Base-by-base conservation (phyloP, 2,329 filamentous ascomycete species). In the Trichoderma arundinaceum region DNA sequence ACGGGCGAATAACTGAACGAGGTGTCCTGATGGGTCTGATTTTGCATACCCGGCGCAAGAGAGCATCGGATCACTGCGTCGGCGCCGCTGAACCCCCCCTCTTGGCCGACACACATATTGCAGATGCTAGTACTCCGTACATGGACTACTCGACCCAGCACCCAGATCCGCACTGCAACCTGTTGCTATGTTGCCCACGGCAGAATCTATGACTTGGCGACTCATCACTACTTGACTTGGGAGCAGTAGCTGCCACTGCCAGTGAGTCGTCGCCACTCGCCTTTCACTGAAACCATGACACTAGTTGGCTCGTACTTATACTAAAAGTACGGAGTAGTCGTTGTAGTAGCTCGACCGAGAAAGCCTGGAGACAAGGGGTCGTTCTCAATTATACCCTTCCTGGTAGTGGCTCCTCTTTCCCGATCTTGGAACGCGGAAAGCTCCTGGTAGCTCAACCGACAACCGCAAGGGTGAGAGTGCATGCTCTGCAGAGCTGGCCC, bases 41-140 rank as follows among this genome's bases (percentile, higher is more conserved):
- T 64, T 52, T 57, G 53, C 54, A 67, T 53, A 64, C 61, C 61
- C 43, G 59, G 53, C 46, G 35, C 17, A 51, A 59, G 38, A 59
- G 53, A 53, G 65, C 56, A 64, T 66, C 64, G 67, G 67, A 66
- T 66, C 60, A 64, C 60, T 68, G 67, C 64, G 54, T 68, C 67
- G 39, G 64, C 63, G 48, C 53, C 49, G 43, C 63, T 66, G 32
- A 59, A 39, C 39, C 58, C 46, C 33, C 56, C 60, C 53, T 33
- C 54, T 54, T 10, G 44, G 44, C 65, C 53, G 46, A 64, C 59
- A 59, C 38, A 22, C 52, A 66, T 32, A 46, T 41, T 53, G 22
- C 17, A 62, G 48, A 62, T 62, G 48, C 59, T 44, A 51, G 59
- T 44, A 43, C 35, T 22, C n/a, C n/a, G n/a, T n/a, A n/a, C n/a